Conservation (phyloP, 2,329 filamentous ascomycete genomes). For the Camillea tinctor region DNA sequence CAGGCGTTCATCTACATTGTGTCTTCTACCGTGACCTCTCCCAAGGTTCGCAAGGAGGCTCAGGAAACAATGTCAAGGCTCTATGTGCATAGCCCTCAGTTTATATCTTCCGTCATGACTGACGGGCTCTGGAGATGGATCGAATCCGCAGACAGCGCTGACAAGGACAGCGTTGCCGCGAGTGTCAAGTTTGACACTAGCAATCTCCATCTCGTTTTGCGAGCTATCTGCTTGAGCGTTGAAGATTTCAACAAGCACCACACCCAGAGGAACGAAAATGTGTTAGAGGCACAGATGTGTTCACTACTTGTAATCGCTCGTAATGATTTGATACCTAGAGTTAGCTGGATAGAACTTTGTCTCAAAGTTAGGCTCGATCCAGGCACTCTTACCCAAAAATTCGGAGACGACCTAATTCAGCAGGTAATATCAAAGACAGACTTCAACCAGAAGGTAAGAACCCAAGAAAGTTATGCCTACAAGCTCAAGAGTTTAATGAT, state of each 20-base stretch:
- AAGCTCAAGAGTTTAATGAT: constrained; percentile 12
- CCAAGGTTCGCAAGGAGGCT: constrained; percentile 63
- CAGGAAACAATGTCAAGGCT: constrained; percentile 59
- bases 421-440: constrained; percentile 63
- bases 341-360: constrained; percentile 87
- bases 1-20: constrained; percentile 81
- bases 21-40: constrained; percentile 59
- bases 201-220: constrained; percentile 61
- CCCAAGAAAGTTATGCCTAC: not conserved
- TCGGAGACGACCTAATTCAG: constrained; percentile 63
- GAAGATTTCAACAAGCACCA: constrained; percentile 48
- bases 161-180: constrained; percentile 73
- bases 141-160: constrained; percentile 61
- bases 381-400: constrained; percentile 67
- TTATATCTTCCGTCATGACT: constrained; percentile 63
- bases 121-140: constrained; percentile 80
- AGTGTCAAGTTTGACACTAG: constrained; percentile 62
- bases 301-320: constrained; percentile 76
- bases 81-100: constrained; percentile 59
- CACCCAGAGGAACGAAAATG: constrained; percentile 42
- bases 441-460: constrained; percentile 33
- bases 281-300: constrained; percentile 69
- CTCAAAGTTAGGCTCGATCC: constrained; percentile 80
- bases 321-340: constrained; percentile 70
- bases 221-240: constrained; percentile 61